phyloP scores from a whole-genome alignment of 306 rosid species.

The Fragaria iinumae region DNA sequence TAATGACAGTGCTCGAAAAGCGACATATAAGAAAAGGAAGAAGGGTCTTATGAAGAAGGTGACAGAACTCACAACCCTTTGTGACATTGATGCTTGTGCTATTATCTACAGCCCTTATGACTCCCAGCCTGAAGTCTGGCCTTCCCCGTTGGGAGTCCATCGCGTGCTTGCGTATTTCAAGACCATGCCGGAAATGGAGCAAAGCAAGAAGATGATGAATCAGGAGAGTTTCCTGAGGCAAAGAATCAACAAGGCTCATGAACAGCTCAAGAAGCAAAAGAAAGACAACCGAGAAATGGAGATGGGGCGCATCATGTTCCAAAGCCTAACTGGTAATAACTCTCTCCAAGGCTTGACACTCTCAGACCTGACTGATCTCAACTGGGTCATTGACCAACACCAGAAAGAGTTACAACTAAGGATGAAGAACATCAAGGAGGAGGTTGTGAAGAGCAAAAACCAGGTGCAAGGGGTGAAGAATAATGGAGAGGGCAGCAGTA shows the following conservation, averaged over 20 bases:
- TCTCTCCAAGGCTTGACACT: slow-evolving; percentile 16
- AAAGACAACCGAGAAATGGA: slow-evolving; percentile 30
- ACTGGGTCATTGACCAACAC: slow-evolving; percentile 27
- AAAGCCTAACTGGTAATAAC: slow-evolving; percentile 9
- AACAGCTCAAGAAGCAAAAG: slow-evolving; percentile 25
- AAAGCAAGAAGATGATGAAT: slow-evolving; percentile 33
- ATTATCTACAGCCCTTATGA: neutral
- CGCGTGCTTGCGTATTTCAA: slow-evolving; percentile 25
- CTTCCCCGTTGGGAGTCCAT: neutral
- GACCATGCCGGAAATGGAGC: slow-evolving; percentile 35
- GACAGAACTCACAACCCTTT: slow-evolving; percentile 49
- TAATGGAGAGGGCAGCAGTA: neutral
- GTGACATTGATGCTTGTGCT: slow-evolving; percentile 50
- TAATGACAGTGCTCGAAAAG: slow-evolving; percentile 47
- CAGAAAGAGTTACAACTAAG: slow-evolving; percentile 19
- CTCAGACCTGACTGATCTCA: slow-evolving; percentile 30
- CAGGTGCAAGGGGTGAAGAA: neutral
- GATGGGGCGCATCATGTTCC: slow-evolving; percentile 22
- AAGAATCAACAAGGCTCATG: slow-evolving; percentile 19
- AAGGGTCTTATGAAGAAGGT: slow-evolving; percentile 41
- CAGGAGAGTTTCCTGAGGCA: slow-evolving; percentile 31
- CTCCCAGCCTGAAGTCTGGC: neutral
- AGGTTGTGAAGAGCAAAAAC: neutral
- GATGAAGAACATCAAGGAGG: slow-evolving; percentile 10
- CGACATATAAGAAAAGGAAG: slow-evolving; percentile 38